Evolutionary conservation across 192 early-diverging fungal species (phyloP), one percentile per base, ranked within the genome.

Genomic region (Coemansia reversa): DNA sequence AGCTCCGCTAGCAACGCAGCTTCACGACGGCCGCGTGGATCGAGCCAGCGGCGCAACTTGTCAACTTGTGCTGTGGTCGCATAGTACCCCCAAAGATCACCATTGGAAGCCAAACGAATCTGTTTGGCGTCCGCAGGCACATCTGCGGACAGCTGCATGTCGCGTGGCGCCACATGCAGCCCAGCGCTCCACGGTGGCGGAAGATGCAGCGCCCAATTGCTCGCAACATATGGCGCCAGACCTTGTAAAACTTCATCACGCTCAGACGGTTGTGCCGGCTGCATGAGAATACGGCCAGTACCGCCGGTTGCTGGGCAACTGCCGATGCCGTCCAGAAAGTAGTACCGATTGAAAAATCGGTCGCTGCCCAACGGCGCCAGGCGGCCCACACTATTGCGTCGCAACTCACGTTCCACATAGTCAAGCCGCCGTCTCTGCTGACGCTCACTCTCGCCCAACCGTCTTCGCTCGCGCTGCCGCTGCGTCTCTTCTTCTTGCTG

Each of bases 321-420:
- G 35, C 90, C 90, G 28, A 91, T 81, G 27, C 87, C 84, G 66
- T 98, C 96, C 68, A 97, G 86, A 76, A 89, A 96, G 83, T 90
- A 98, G 69, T 98, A 97, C 42, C 86, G 81, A 72, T 92, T 93
- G 62, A 84, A 88, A 70, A 86, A 96, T 6, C 95, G 87, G 80
- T 98, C 96, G 23, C 65, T 67, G 9, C 94, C 96, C 22, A 98
- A 63, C 0, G 92, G 89, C 29, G 63, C 76, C 58, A 92, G 69
- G 4, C 94, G 88, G 24, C 86, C 85, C 8, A 88, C 85, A 23
- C 82, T 86, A 51, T 69, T 84, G 48, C 84, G 83, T 16, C 86
- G 82, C 32, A 89, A 62, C 56, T 93, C 90, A 55, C 84, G 71
- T 65, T 95, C 94, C 9, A 94, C 69, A 39, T 88, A 83, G 20